phyloP scores from a whole-genome alignment of 345 rosid species.

The Rhodamnia argentea region DNA sequence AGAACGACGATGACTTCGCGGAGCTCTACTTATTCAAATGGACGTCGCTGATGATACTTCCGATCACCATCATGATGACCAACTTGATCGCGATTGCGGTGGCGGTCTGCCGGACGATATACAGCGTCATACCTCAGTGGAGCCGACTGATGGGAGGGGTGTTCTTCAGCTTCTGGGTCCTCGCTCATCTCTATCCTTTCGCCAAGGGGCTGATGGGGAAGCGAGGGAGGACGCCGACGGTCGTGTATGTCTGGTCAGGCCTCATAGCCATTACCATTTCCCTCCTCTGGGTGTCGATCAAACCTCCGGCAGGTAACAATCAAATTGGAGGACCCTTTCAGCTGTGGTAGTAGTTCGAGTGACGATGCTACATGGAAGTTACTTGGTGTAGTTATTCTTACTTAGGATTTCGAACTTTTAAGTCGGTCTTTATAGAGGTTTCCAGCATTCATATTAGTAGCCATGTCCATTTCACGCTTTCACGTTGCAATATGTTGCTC shows the following conservation, averaged over 20 bases:
- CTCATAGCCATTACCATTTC: constrained; percentile 13
- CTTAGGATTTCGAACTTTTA: neutral
- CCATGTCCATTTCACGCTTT: neutral
- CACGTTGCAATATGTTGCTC: neutral
- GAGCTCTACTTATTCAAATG: constrained; percentile 19
- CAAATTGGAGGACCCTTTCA: constrained; percentile 8
- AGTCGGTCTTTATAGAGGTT: neutral
- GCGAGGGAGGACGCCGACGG: constrained; percentile 21
- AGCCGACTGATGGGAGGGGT: constrained; percentile 19
- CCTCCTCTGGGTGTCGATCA: constrained; percentile 16
- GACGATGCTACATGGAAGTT: neutral
- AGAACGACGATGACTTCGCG: constrained; percentile 9
- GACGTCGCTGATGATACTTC: constrained; percentile 22
- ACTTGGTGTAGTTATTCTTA: neutral
- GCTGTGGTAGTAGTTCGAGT: neutral
- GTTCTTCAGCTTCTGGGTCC: constrained; percentile 26
- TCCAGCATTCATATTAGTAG: neutral
- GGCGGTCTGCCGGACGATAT: constrained; percentile 10
- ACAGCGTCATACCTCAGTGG: constrained; percentile 20
- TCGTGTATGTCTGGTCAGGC: constrained; percentile 25
- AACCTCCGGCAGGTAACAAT: constrained; percentile 11
- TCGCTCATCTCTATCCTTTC: constrained; percentile 21
- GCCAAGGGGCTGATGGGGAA: constrained; percentile 26
- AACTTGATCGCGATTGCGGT: constrained; percentile 20
- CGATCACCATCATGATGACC: constrained; percentile 19